Percentiles rank a stretch among this genome's conserved stretches.
Evolutionary conservation across 2,329 filamentous ascomycete species (phyloP).

Genomic region (Beauveria caledonica): DNA sequence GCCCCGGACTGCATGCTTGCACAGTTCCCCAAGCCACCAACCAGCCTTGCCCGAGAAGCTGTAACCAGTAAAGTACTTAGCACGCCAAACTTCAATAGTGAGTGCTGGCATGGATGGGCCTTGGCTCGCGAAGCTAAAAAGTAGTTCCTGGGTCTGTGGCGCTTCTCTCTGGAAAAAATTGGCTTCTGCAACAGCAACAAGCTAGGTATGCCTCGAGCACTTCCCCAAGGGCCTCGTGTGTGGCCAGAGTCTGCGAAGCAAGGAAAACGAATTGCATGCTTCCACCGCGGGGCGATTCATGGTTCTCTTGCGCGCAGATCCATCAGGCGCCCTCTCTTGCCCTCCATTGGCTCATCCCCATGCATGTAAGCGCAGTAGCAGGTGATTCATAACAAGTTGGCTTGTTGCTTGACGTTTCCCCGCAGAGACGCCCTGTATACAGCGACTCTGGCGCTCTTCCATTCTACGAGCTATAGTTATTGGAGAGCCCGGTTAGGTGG

Average conservation of each 20-base stretch:
- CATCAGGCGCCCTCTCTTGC: neutral
- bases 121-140: neutral
- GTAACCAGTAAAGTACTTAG: neutral
- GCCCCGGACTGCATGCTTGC: neutral
- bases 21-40: neutral
- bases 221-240: no score
- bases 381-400: neutral
- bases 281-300: neutral
- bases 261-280: no score
- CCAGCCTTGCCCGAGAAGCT: neutral
- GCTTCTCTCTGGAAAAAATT: neutral
- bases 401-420: neutral
- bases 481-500: no score
- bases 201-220: no score
- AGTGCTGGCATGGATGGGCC: neutral
- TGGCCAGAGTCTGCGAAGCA: no score
- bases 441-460: neutral
- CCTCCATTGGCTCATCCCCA: neutral
- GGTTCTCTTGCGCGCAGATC: neutral
- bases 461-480: neutral
- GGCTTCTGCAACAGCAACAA: neutral
- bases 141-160: neutral
- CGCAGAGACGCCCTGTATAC: neutral
- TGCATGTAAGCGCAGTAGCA: neutral
- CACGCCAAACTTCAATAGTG: neutral